Conservation (phyloP, 768 basidiomycete genomes). For the Xerocomellus chrysenteron region DNA sequence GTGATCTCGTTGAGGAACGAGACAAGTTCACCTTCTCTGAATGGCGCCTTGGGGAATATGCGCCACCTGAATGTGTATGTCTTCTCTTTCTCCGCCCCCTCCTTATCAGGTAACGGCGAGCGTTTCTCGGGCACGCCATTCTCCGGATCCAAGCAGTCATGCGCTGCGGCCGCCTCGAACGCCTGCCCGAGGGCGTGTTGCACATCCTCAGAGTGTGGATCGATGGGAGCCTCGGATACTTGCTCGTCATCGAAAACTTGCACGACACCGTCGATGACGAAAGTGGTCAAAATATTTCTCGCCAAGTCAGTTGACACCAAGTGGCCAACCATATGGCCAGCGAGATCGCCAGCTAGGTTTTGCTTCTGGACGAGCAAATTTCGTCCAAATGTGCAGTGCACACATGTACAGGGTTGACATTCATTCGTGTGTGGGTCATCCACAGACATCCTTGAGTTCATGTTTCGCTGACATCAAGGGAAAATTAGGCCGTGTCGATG, state of each 20-base stretch:
- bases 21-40: not conserved
- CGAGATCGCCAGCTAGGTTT: conserved; percentile 1
- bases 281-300: not conserved
- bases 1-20: conserved; percentile 5
- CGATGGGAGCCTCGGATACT: not conserved
- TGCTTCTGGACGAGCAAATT: not conserved
- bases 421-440: too few species aligned
- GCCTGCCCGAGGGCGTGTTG: not conserved
- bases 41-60: not conserved
- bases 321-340: conserved; percentile 9
- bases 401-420: not conserved
- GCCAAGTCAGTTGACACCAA: not conserved
- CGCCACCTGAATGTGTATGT: not conserved
- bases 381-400: not conserved
- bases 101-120: not conserved
- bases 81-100: not conserved
- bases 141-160: not conserved
- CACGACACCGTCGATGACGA: not conserved
- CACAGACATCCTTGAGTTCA: not conserved
- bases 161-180: not conserved
- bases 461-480: not conserved
- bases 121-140: not conserved
- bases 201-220: not conserved
- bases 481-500: not conserved
- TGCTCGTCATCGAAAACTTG: not conserved